These are phyloP conservation scores for Gyrodon lividus DNA, from an alignment of 768 basidiomycete species.

Conservation along the genomic window DNA sequence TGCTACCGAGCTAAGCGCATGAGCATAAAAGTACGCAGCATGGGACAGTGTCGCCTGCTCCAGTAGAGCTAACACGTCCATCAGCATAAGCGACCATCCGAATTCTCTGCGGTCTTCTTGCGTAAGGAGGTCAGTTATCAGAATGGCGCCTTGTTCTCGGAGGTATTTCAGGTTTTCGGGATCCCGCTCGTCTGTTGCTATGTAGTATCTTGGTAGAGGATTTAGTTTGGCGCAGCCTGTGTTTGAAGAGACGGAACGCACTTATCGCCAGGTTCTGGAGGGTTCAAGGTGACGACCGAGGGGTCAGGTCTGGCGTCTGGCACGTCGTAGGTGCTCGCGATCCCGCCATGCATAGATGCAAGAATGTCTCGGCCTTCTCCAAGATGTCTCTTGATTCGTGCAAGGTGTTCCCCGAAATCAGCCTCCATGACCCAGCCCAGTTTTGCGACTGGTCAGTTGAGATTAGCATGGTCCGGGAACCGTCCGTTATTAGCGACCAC, in stretches of 20 bases:
- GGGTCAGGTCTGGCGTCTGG: conserved; percentile 20
- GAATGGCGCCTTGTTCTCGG: conserved; percentile 35
- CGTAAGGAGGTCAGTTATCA: conserved; percentile 43
- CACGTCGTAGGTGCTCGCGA: conserved; percentile 19
- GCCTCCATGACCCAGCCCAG: conserved; percentile 36
- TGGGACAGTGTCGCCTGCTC: conserved; percentile 40
- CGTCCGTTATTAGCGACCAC: conserved; percentile 4
- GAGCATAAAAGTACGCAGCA: conserved; percentile 43
- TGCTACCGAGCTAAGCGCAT: conserved; percentile 39
- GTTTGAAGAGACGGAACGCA: conserved; percentile 1
- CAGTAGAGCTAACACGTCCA: conserved; percentile 42
- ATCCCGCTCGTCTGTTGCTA: conserved; percentile 45
- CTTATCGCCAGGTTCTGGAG: conserved; percentile 24
- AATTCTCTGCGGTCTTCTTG: conserved; percentile 37
- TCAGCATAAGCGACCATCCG: conserved; percentile 44
- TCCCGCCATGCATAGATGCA: conserved; percentile 20
- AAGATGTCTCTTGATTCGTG: conserved; percentile 30
- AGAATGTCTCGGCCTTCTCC: conserved; percentile 16
- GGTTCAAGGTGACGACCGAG: conserved; percentile 22
- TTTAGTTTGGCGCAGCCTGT: background rate
- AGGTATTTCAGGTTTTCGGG: conserved; percentile 32
- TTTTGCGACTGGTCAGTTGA: conserved; percentile 20
- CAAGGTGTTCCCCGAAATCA: conserved; percentile 32
- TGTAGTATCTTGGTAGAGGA: conserved; percentile 26
- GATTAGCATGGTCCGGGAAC: no score